Evolutionary conservation across 345 rosid species (phyloP).

Genomic region (Brassica rapa): DNA sequence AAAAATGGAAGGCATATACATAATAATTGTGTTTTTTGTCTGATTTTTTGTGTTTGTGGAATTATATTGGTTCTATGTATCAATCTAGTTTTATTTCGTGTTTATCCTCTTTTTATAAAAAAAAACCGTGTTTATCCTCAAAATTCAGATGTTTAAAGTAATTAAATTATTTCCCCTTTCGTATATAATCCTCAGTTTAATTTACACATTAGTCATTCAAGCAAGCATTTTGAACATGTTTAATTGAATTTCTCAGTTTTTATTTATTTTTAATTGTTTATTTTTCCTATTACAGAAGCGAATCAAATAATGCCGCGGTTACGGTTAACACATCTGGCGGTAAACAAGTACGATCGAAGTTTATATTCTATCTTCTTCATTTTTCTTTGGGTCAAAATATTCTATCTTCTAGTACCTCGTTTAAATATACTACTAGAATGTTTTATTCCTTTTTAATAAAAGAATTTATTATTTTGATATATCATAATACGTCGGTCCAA

Average conservation of each 20-base stretch:
- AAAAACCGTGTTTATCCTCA: neutral
- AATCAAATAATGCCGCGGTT: neutral
- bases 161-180: neutral
- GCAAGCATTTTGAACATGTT: neutral
- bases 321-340: slow-evolving; percentile 4
- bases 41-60: neutral
- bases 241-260: neutral
- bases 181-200: neutral
- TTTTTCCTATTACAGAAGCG: slow-evolving; percentile 27
- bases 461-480: neutral
- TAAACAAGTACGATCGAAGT: slow-evolving; percentile 30
- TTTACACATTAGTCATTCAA: neutral
- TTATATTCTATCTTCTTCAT: neutral
- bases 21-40: neutral
- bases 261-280: neutral
- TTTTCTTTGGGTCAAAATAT: no score
- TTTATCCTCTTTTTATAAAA: neutral
- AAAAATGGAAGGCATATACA: neutral
- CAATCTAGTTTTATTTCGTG: neutral
- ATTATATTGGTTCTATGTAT: neutral
- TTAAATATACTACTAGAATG: neutral
- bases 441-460: neutral
- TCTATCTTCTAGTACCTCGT: neutral
- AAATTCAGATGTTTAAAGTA: neutral
- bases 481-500: neutral